Base-by-base conservation (phyloP, 73 alveolate genomes). In the Tetrahymena elliotti region DNA sequence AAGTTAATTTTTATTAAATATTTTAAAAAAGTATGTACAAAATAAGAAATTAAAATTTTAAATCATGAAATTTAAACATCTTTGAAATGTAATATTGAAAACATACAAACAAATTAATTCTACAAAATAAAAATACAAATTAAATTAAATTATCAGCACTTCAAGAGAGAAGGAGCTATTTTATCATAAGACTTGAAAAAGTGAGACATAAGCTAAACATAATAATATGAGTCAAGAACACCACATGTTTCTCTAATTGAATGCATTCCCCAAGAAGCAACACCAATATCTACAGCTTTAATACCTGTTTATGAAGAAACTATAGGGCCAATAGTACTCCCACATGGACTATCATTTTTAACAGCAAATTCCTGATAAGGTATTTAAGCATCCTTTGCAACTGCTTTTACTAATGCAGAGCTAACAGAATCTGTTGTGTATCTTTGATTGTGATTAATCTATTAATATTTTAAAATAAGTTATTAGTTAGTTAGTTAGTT, bases 231-330 rank as follows among this genome's bases (percentile, higher is more conserved):
- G 95, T 99, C 99, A 35, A 95, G 98, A 38, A 98, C 98, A 35
- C 99, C 99, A 53, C 98, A 97, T 93, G 98, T 98, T 94, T 99
- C 99, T 94, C 99, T 99, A 35, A 98, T 96, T 35, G 99, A 96
- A 94, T 99, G 99, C 99, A 99, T 99, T n/a, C 99, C 99, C 97
- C 99, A 97, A 96, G 97, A 97, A 13, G 99, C 98, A 88, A 98
- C 99, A 35, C 99, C 99, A 47, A 99, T 98, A 96, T 99, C 99
- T 40, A 98, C 98, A 22, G 99, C 97, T 95, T 98, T 99, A 33
- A 98, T 97, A 31, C 99, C 99, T 38, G 99, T 97, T 83, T 98
- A 96, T 40, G 99, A 98, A 10, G 99, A 53, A 38, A 54, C 53
- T 93, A 98, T 97, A 33, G 99, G 99, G 13, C 99, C 99, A 92